Evolutionary conservation across 1,284 basidiomycete genomes (phyloP).

Genomic region (Bothia castanella): DNA sequence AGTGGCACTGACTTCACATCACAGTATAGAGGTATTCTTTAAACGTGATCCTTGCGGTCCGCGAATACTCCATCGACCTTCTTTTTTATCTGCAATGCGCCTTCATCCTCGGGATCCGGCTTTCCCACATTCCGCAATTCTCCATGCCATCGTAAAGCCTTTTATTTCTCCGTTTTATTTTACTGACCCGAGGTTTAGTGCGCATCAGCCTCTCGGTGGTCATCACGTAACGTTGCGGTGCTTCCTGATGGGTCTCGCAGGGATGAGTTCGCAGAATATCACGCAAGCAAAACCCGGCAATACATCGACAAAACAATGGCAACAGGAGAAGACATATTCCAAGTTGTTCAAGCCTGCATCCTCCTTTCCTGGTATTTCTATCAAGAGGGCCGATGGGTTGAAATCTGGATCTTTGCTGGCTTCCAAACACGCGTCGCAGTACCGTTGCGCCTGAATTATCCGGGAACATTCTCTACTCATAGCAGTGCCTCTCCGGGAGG

Average conservation of each 20-base stretch:
- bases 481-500: constrained; percentile 64
- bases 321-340: constrained; percentile 78
- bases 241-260: constrained; percentile 68
- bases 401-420: constrained; percentile 84
- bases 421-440: constrained; percentile 83
- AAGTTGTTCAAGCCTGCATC: constrained; percentile 79
- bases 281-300: constrained; percentile 75
- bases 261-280: constrained; percentile 79
- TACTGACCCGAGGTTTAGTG: constrained; percentile 50
- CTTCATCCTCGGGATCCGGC: constrained; percentile 69
- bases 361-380: constrained; percentile 86
- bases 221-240: constrained; percentile 60
- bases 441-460: constrained; percentile 76
- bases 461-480: constrained; percentile 71
- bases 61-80: constrained; percentile 70
- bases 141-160: constrained; percentile 69
- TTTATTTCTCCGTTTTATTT: neutral
- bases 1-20: constrained; percentile 5
- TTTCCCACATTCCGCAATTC: constrained; percentile 77
- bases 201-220: constrained; percentile 80
- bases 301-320: constrained; percentile 83
- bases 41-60: constrained; percentile 79
- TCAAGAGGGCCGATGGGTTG: constrained; percentile 83
- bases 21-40: constrained; percentile 76
- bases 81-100: constrained; percentile 72